Evolutionary conservation across 2,329 filamentous ascomycete genomes (phyloP).

Genomic region (Corynespora cassiicola): DNA sequence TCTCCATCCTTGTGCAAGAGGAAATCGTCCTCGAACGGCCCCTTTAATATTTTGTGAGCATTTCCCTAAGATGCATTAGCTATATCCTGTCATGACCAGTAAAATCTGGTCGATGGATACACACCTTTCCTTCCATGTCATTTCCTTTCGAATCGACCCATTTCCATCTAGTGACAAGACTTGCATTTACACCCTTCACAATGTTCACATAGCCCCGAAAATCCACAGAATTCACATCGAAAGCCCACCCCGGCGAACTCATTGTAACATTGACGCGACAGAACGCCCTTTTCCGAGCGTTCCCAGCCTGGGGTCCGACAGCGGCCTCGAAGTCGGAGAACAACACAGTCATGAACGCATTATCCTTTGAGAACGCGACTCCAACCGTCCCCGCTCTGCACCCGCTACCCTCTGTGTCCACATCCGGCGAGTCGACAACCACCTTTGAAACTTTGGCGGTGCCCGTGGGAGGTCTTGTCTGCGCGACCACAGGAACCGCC

Average conservation of each 20-base stretch:
- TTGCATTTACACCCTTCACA: constrained; percentile 21
- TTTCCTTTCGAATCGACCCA: constrained; percentile 28
- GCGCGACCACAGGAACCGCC: no score
- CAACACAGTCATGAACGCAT: constrained; percentile 30
- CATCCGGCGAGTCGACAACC: constrained; percentile 17
- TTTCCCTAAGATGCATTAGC: constrained; percentile 22
- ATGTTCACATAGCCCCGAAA: constrained; percentile 25
- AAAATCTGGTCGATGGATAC: background rate
- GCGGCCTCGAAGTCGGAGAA: constrained; percentile 34
- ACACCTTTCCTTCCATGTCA: constrained; percentile 34
- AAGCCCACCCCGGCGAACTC: constrained; percentile 29
- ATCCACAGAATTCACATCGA: constrained; percentile 29
- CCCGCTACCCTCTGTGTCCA: constrained; percentile 30
- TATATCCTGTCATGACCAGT: background rate
- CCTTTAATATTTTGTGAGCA: constrained; percentile 27
- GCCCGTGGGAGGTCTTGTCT: constrained; percentile 19
- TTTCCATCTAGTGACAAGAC: constrained; percentile 35
- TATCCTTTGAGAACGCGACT: constrained; percentile 25
- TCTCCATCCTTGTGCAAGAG: constrained; percentile 34
- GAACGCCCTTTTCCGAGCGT: constrained; percentile 26
- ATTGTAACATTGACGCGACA: constrained; percentile 32
- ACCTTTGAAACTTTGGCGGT: constrained; percentile 12
- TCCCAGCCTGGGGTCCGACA: constrained; percentile 25
- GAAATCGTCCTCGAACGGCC: constrained; percentile 29
- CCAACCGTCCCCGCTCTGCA: constrained; percentile 26